Evolutionary conservation across 2,329 filamentous ascomycete genomes (phyloP).

Genomic region (Exophiala sp.): DNA sequence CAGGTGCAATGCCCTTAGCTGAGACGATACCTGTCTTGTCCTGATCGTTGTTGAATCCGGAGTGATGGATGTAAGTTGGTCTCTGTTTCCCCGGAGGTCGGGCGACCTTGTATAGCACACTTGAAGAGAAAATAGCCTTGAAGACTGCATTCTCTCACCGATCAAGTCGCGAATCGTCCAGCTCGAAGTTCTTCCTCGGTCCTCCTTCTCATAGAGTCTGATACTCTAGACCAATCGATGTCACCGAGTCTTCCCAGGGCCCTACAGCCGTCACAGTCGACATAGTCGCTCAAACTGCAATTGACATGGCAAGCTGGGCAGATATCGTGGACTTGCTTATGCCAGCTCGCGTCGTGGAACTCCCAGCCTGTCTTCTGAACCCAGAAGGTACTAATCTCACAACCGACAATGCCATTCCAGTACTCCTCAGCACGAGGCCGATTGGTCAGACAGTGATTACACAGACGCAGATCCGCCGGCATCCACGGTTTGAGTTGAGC

Average conservation of each 20-base stretch:
- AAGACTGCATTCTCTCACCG: neutral
- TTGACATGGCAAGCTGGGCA: conserved; percentile 26
- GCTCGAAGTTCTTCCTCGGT: conserved; percentile 21
- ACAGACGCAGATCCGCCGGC: conserved; percentile 22
- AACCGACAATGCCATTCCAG: conserved; percentile 22
- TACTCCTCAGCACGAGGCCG: conserved; percentile 23
- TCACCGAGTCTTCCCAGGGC: conserved; percentile 28
- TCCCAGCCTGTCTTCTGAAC: conserved; percentile 27
- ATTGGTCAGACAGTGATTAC: conserved; percentile 28
- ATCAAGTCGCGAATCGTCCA: conserved; percentile 18
- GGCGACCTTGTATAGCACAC: neutral
- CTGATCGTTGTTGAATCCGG: too few relatives aligned
- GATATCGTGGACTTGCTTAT: conserved; percentile 28
- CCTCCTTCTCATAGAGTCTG: conserved; percentile 19
- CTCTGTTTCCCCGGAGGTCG: neutral
- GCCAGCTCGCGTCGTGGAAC: conserved; percentile 26
- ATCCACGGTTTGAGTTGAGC: conserved; percentile 24
- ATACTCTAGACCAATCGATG: conserved; percentile 26
- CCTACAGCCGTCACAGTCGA: conserved; percentile 28
- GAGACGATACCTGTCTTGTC: too few relatives aligned
- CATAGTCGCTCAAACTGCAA: conserved; percentile 27
- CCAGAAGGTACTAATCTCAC: conserved; percentile 26
- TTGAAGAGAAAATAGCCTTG: too few relatives aligned
- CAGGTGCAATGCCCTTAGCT: too few relatives aligned
- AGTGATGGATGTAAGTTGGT: neutral